These are phyloP conservation scores for Bothriochloa decipiens DNA, from an alignment of 176 grass and related monocot genomes.

Conservation along the genomic window DNA sequence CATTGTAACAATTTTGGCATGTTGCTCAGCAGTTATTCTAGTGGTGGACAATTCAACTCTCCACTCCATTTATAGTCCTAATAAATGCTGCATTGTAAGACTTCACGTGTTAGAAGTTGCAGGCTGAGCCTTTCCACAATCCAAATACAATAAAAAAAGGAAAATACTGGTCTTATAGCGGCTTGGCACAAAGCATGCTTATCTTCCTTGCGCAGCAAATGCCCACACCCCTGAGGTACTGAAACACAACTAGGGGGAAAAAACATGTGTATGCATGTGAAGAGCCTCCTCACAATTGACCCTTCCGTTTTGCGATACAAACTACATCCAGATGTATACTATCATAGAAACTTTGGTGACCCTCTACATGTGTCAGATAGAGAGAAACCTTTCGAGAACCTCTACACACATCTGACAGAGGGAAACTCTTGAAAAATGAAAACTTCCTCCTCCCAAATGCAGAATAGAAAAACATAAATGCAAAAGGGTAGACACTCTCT, in stretches of 20 bases:
- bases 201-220: not conserved
- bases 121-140: not conserved
- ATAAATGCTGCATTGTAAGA: not conserved
- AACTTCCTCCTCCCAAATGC: not conserved
- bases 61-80: not conserved
- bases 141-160: not conserved
- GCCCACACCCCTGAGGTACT: not conserved
- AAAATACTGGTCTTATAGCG: not conserved
- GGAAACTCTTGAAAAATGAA: not conserved
- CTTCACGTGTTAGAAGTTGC: not conserved
- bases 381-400: not conserved
- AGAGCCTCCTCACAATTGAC: not conserved
- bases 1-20: constrained; percentile 18
- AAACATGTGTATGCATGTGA: not conserved
- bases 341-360: not conserved
- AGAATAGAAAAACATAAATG: not conserved
- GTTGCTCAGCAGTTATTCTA: constrained; percentile 14
- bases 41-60: constrained; percentile 4
- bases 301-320: not conserved
- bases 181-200: not conserved
- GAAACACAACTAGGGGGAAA: not conserved
- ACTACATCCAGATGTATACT: not conserved
- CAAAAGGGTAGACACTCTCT: not conserved
- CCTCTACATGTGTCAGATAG: not conserved
- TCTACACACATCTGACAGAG: not conserved